A percentile compares a stretch with the other conserved stretches of the same genome.
phyloP scores from a whole-genome alignment of 805 yeast genomes.

The Kurtzmaniella fragi region DNA sequence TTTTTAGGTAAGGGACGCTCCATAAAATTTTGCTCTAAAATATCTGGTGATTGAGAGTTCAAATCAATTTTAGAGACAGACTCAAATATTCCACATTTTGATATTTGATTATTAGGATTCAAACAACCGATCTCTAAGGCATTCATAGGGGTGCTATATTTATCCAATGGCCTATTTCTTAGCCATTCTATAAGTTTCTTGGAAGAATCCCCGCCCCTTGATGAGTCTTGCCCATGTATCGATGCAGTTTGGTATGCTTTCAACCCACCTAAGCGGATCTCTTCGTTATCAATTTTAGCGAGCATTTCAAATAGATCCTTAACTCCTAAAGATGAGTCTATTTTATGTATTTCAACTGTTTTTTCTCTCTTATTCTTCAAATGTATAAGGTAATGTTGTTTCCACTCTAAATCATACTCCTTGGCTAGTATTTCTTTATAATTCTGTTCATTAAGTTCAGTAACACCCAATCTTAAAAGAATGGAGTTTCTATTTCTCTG shows the following conservation, averaged over 20 bases:
- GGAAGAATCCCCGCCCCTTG: slow-evolving; percentile 91
- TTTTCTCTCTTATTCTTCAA: not conserved
- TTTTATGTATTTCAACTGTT: slow-evolving; percentile 11
- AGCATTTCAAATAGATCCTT: slow-evolving; percentile 24
- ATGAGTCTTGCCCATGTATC: slow-evolving; percentile 69
- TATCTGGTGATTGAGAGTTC: slow-evolving; percentile 70
- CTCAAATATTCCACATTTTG: slow-evolving; percentile 51
- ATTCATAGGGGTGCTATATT: slow-evolving; percentile 6
- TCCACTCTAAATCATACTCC: slow-evolving; percentile 1
- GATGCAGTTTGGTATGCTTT: slow-evolving; percentile 82
- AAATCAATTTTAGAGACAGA: slow-evolving; percentile 66
- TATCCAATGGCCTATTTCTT: slow-evolving; percentile 18
- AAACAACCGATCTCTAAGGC: slow-evolving; percentile 86
- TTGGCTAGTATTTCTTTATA: slow-evolving; percentile 6
- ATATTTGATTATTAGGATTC: slow-evolving; percentile 61
- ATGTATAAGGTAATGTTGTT: slow-evolving; percentile 7
- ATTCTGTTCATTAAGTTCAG: slow-evolving; percentile 15
- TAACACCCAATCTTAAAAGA: slow-evolving; percentile 22
- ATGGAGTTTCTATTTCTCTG: slow-evolving; percentile 50
- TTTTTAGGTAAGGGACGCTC: slow-evolving; percentile 54
- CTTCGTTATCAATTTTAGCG: slow-evolving; percentile 58
- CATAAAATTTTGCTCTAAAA: slow-evolving; percentile 81
- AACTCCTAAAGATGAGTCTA: slow-evolving; percentile 12
- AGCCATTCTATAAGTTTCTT: slow-evolving; percentile 75
- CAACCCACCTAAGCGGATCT: slow-evolving; percentile 67